Evolutionary conservation across 805 yeast species (phyloP), one percentile per base, ranked within the genome.

Genomic region (Pichia ethanolica): DNA sequence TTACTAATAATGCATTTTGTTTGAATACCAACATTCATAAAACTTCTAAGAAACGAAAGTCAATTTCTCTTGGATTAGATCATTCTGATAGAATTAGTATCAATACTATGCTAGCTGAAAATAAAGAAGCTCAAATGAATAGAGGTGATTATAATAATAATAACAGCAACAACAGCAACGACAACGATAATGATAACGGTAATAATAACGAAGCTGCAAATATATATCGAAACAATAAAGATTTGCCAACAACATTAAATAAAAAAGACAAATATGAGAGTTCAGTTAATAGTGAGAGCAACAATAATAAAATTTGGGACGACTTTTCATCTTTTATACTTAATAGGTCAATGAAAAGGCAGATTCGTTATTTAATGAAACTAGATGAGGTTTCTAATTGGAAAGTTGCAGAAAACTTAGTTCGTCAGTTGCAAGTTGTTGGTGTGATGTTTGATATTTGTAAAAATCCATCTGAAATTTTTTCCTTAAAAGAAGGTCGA

Each of bases 391-490:
- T 77, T 33, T 60, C 60, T 3, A 61, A 60, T 28, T 79, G 84
- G 84, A 69, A 63, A 55, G 81, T 80, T 5, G 75, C 82, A 4
- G 71, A 74, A 50, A 77, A 77, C 54, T 71, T 79, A 7, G 77
- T 79, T 42, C 66, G 76, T 47, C 83, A 79, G 54, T 67, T 79
- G 53, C 78, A 76, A 66, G 78, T 79, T 49, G 80, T 79, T 40
- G 83, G 84, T 3, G 76, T 79, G 13, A 65, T 79, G 55, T 79
- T 79, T 61, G 83, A 78, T 59, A 70, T 77, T 20, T 75, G 80
- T 56, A 67, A 62, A 51, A 65, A 72, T 49, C 63, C 53, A 3
- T 14, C 35, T 13, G 48, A 47, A 5, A 41, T 50, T 11, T 27
- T 50, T 14, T 5, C 39, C 4, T 35, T 36, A 25, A 41, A 35